Percentiles rank a stretch among this genome's conserved stretches.
phyloP scores from a whole-genome alignment of 139 green algal genomes.

The Coelastrella sp. region DNA sequence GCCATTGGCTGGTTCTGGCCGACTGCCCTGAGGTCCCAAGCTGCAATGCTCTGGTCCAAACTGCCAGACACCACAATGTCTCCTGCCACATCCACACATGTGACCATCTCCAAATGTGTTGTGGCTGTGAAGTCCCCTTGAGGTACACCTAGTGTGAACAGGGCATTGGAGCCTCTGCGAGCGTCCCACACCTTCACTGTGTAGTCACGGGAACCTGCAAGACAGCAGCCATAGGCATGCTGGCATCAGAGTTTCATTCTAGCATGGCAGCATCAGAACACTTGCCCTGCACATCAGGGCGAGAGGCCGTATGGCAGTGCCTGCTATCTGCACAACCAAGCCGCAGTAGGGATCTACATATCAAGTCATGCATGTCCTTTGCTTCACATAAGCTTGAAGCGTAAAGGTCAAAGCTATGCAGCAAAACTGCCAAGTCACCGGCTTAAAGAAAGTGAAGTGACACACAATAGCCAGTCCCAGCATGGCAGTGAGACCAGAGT shows the following conservation, averaged over 20 bases:
- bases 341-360: too few relatives aligned
- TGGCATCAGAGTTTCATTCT: neutral
- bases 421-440: too few relatives aligned
- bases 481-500: neutral
- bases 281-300: too few relatives aligned
- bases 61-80: constrained; percentile 5
- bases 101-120: constrained; percentile 35
- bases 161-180: neutral
- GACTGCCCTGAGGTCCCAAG: constrained; percentile 3
- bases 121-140: neutral
- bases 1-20: neutral
- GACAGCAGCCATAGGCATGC: neutral
- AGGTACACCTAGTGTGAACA: constrained; percentile 21
- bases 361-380: too few relatives aligned
- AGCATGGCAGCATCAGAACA: neutral
- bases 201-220: constrained; percentile 29
- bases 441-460: neutral
- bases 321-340: too few relatives aligned
- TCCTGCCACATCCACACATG: constrained; percentile 27
- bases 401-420: too few relatives aligned
- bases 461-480: neutral
- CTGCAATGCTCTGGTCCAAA: constrained; percentile 13
- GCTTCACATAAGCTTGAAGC: too few relatives aligned
- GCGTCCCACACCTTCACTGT: constrained; percentile 41
- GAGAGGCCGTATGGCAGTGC: too few relatives aligned